Conservation (phyloP, 2,329 filamentous ascomycete genomes). For the Fusarium anthophilum region DNA sequence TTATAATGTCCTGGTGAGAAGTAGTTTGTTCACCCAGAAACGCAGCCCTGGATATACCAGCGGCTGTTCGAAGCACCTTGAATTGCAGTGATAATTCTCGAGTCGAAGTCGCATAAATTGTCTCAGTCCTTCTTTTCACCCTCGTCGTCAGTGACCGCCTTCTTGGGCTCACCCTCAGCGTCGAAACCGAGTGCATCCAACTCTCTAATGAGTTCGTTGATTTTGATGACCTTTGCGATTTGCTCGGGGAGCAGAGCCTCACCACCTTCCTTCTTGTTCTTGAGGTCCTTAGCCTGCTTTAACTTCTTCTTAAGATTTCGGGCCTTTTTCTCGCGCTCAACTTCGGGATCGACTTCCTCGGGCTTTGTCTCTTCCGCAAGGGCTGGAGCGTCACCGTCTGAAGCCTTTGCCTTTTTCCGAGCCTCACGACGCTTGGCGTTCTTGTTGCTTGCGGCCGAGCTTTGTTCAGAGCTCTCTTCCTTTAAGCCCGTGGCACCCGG, state of each 20-base stretch:
- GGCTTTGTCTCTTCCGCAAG: conserved; percentile 33
- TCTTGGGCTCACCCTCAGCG: conserved; percentile 72
- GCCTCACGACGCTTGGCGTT: conserved; percentile 80
- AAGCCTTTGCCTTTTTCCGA: conserved; percentile 63
- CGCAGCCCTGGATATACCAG: not conserved
- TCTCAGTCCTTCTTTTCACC: conserved; percentile 40
- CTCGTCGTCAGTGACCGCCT: conserved; percentile 8
- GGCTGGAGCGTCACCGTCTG: conserved; percentile 62
- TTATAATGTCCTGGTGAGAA: not conserved
- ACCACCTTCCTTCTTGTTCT: conserved; percentile 89
- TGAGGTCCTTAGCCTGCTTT: conserved; percentile 89
- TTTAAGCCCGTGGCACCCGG: conserved; percentile 75
- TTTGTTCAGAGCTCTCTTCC: conserved; percentile 58
- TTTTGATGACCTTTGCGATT: conserved; percentile 96
- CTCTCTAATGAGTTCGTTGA: conserved; percentile 91
- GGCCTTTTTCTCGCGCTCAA: conserved; percentile 90
- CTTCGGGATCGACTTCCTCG: conserved; percentile 71
- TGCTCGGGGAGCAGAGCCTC: conserved; percentile 89
- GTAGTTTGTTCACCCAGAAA: not conserved
- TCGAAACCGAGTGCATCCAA: conserved; percentile 87
- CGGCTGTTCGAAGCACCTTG: not conserved
- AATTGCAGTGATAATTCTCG: not conserved
- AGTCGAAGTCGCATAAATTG: not conserved
- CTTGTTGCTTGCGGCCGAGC: conserved; percentile 73
- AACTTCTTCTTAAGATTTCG: conserved; percentile 94